A percentile compares a stretch with the other conserved stretches of the same genome.
Evolutionary conservation across 345 rosid genomes (phyloP).

Genomic region (Acer negundo): DNA sequence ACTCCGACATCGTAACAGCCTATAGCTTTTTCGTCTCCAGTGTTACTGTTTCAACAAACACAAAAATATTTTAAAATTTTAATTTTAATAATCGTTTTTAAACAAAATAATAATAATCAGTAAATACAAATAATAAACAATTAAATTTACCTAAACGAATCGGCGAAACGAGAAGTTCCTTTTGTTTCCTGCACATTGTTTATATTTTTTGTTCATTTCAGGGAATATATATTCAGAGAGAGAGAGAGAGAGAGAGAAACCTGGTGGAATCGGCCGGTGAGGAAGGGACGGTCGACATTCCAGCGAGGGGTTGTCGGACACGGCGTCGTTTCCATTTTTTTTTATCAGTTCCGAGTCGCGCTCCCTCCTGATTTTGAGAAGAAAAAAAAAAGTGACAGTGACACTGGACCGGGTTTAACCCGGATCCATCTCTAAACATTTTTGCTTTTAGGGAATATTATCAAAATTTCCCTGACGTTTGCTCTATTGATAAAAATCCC

Average conservation of each 20-base stretch:
- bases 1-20: slow-evolving; percentile 77
- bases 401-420: too few species aligned
- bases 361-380: background rate
- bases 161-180: slow-evolving; percentile 58
- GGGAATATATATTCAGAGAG: background rate
- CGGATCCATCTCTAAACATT: too few species aligned
- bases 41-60: slow-evolving; percentile 44
- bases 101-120: slow-evolving; percentile 1
- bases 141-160: slow-evolving; percentile 45
- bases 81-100: background rate
- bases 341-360: too few species aligned
- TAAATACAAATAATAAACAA: background rate
- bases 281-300: slow-evolving; percentile 89
- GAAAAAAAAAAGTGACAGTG: too few species aligned
- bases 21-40: slow-evolving; percentile 60
- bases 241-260: slow-evolving; percentile 29
- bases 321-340: slow-evolving; percentile 41
- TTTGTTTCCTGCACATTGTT: slow-evolving; percentile 52
- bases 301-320: slow-evolving; percentile 87
- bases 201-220: background rate
- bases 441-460: too few species aligned
- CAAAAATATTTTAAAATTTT: background rate
- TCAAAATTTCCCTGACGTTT: too few species aligned
- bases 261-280: slow-evolving; percentile 90
- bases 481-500: too few species aligned